phyloP scores from a whole-genome alignment of 306 rosid species.

The Psophocarpus tetragonolobus region DNA sequence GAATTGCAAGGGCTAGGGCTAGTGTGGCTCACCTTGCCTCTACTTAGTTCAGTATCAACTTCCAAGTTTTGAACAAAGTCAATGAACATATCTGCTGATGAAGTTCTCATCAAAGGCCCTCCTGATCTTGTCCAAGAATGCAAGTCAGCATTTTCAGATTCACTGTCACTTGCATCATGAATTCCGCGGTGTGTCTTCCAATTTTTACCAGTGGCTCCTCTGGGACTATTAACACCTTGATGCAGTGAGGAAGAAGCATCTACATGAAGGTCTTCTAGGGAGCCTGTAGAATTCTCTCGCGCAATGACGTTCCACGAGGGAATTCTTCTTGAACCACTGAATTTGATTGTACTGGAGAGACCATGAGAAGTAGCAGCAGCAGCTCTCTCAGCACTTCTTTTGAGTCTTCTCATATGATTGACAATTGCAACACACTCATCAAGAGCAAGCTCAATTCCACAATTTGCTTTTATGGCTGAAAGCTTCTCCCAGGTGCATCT shows the following conservation, averaged over 20 bases:
- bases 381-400: conserved; percentile 75
- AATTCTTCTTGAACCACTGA: conserved; percentile 82
- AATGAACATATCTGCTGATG: conserved; percentile 70
- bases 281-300: conserved; percentile 88
- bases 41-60: conserved; percentile 54
- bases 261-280: conserved; percentile 62
- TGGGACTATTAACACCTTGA: conserved; percentile 49
- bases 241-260: conserved; percentile 60
- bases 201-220: conserved; percentile 43
- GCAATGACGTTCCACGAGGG: conserved; percentile 98
- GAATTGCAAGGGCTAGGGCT: conserved; percentile 43
- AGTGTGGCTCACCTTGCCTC: conserved; percentile 44
- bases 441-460: conserved; percentile 89
- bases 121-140: conserved; percentile 92
- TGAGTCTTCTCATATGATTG: conserved; percentile 89
- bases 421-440: conserved; percentile 90
- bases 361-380: conserved; percentile 68
- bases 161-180: conserved; percentile 83
- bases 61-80: conserved; percentile 85
- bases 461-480: conserved; percentile 91
- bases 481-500: conserved; percentile 99
- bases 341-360: conserved; percentile 47
- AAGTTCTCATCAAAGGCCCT: conserved; percentile 95
- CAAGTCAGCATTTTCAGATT: conserved; percentile 67
- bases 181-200: conserved; percentile 47